Evolutionary conservation across 768 basidiomycete species (phyloP).

Genomic region (Hirschioporus abietinus): DNA sequence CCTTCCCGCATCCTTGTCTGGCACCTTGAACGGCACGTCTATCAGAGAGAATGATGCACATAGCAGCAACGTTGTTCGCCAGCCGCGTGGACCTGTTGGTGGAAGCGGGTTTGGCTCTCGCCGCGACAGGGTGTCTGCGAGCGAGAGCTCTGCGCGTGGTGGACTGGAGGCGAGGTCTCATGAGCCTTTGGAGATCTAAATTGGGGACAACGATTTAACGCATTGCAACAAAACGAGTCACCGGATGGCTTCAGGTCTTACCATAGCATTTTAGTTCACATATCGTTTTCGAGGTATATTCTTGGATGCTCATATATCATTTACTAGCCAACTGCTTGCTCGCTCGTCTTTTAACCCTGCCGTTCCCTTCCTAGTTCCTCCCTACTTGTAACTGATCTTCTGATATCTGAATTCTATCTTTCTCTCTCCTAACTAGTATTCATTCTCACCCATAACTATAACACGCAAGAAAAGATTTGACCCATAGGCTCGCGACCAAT

Average conservation of each 20-base stretch:
- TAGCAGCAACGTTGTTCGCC: constrained; percentile 60
- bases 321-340: constrained; percentile 9
- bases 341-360: constrained; percentile 14
- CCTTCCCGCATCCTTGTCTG: constrained; percentile 54
- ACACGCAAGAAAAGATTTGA: not conserved
- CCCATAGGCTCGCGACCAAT: not conserved
- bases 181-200: constrained; percentile 79
- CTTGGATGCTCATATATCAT: constrained; percentile 1
- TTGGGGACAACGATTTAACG: not conserved
- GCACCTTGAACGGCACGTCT: constrained; percentile 37
- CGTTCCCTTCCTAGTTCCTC: constrained; percentile 17
- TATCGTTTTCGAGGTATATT: not conserved
- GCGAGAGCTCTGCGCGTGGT: constrained; percentile 56
- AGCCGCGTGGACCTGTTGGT: constrained; percentile 78
- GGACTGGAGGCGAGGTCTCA: constrained; percentile 82
- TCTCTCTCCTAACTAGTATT: constrained; percentile 14
- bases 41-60: constrained; percentile 28
- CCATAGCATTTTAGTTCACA: not conserved
- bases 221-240: constrained; percentile 6
- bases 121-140: constrained; percentile 31
- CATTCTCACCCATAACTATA: constrained; percentile 11
- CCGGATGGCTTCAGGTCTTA: not conserved
- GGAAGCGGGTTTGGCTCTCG: constrained; percentile 64
- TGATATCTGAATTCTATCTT: constrained; percentile 13
- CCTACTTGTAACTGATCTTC: constrained; percentile 12